phyloP scores from a whole-genome alignment of 2,329 filamentous ascomycete genomes.

The Fusarium beomiforme region DNA sequence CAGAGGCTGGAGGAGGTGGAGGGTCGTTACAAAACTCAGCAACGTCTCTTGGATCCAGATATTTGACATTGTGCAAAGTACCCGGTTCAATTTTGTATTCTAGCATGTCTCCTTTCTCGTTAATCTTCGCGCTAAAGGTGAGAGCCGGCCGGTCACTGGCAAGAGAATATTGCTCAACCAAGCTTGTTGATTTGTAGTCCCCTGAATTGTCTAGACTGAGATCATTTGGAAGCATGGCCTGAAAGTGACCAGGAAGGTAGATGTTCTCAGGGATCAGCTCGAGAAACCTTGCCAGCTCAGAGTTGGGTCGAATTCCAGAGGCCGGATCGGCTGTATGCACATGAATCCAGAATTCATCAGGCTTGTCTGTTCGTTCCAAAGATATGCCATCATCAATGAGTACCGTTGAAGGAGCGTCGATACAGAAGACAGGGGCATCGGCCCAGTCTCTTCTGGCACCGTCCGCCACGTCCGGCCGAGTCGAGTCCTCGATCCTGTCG shows the following conservation, averaged over 20 bases:
- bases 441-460: constrained; percentile 67
- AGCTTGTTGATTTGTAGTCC: constrained; percentile 48
- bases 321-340: constrained; percentile 83
- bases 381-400: constrained; percentile 86
- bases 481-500: constrained; percentile 46
- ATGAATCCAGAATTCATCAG: constrained; percentile 76
- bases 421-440: constrained; percentile 73
- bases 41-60: constrained; percentile 64
- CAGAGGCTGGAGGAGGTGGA: constrained; percentile 27
- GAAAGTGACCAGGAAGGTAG: constrained; percentile 67
- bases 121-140: constrained; percentile 70
- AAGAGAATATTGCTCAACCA: constrained; percentile 66
- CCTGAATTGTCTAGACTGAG: constrained; percentile 44
- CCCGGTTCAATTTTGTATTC: constrained; percentile 65
- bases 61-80: constrained; percentile 63
- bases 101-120: constrained; percentile 62
- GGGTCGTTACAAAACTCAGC: constrained; percentile 54
- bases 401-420: constrained; percentile 72
- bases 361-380: constrained; percentile 65
- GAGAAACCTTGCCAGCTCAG: constrained; percentile 68
- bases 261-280: constrained; percentile 68
- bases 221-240: constrained; percentile 65
- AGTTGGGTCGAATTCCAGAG: constrained; percentile 70
- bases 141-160: constrained; percentile 61
- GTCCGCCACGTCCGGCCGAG: constrained; percentile 56